Base-by-base conservation (phyloP, 208 protist genomes). In the Leptomonas pyrrhocoris region DNA sequence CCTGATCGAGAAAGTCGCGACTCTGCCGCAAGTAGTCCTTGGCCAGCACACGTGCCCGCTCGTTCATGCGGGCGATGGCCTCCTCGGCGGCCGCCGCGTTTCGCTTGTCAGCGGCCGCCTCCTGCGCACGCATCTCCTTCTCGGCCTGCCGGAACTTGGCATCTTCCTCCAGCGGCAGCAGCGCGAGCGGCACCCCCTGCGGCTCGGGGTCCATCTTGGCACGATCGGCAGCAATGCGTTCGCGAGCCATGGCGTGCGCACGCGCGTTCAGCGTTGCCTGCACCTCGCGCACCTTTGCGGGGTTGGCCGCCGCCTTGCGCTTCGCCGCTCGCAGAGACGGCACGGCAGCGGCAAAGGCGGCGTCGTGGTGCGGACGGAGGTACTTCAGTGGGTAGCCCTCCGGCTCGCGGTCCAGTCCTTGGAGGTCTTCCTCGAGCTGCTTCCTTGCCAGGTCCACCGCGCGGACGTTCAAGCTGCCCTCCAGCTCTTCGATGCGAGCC, bases 391-490 rank as follows among this genome's bases (percentile, higher is more conserved):
- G 75, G 62, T 86, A 83, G 34, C 85, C 83, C 48, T 88, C 77
- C 23, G 85, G 85, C 68, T 89, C 79, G 27, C 60, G 73, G 19
- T 91, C 86, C 19, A 94, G 73, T 0, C 80, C 80, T 18, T 79
- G 30, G 49, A 91, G 60, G 50, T 94, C 89, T 36, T 90, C 81
- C 38, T 85, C 84, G 31, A 90, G 66, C 63, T 86, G 81, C 77
- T 82, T 80, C 69, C 69, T 80, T 4, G 89, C 89, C 61, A 94
- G 68, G 31, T 86, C 81, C 11, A 46, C 31, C 7, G 83, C 84
- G 27, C 80, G 86, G 13, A 85, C 83, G 61, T 94, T 94, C 43
- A 94, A 71, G 12, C 79, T 71, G 11, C 67, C 73, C 74, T 94
- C 84, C 38, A 92, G 63, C 62, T 92, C 81, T 11, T 42, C 25